A percentile compares a stretch with the other conserved stretches of the same genome.
Evolutionary conservation across 2,329 filamentous ascomycete species (phyloP).

Genomic region (Colletotrichum agaves): DNA sequence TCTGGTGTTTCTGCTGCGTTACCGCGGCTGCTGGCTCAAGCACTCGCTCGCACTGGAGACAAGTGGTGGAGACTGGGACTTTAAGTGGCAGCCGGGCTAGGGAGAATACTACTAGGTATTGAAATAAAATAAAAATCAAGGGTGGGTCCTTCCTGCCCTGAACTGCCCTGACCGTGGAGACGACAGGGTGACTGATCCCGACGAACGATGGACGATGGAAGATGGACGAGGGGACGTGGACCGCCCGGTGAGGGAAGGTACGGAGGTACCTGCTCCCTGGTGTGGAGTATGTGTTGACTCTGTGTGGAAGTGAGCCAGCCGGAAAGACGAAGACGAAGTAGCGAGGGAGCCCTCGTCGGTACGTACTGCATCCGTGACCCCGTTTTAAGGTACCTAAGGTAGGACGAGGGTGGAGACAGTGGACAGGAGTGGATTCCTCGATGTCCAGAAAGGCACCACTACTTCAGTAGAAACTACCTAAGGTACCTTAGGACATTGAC

Average conservation of each 20-base stretch:
- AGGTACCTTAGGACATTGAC: too few relatives aligned
- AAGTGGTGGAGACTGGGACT: background rate
- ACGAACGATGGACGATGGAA: background rate
- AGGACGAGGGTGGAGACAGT: too few relatives aligned
- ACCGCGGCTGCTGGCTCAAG: too few relatives aligned
- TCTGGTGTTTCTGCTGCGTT: too few relatives aligned
- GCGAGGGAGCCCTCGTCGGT: background rate
- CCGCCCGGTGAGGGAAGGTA: conserved; percentile 5
- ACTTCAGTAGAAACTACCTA: too few relatives aligned
- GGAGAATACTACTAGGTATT: too few relatives aligned
- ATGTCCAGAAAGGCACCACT: too few relatives aligned
- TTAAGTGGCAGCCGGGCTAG: background rate
- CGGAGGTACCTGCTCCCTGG: too few relatives aligned
- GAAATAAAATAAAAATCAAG: background rate
- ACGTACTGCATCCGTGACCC: conserved; percentile 19
- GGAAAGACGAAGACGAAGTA: conserved; percentile 3
- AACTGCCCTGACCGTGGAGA: conserved; percentile 18
- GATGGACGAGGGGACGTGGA: conserved; percentile 14
- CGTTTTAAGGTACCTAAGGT: too few relatives aligned
- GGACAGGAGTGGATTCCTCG: conserved; percentile 11
- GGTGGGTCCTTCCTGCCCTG: conserved; percentile 9
- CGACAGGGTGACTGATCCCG: conserved; percentile 22
- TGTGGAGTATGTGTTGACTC: too few relatives aligned
- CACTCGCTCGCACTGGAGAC: too few relatives aligned
- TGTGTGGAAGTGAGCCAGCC: too few relatives aligned